Conservation (phyloP, 2,329 filamentous ascomycete genomes). For the Alternaria hordeiaustralica region DNA sequence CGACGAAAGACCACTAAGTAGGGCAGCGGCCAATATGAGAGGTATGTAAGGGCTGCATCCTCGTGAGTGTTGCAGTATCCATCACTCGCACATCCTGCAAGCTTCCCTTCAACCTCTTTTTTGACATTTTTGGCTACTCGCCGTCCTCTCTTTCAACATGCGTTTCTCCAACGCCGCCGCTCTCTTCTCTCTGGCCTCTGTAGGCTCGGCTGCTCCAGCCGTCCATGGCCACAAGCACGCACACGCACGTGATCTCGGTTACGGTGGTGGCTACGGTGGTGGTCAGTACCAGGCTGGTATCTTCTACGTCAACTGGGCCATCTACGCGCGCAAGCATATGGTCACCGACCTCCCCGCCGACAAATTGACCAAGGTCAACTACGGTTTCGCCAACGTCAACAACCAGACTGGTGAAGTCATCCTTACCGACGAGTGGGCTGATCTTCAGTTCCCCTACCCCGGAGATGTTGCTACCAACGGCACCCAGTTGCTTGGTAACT, state of each 20-base stretch:
- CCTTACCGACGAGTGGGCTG: conserved; percentile 31
- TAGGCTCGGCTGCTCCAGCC: conserved; percentile 23
- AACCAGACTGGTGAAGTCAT: conserved; percentile 75
- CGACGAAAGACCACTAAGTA: conserved; percentile 8
- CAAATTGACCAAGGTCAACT: conserved; percentile 86
- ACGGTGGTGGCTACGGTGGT: conserved; percentile 37
- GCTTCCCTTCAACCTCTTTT: background rate
- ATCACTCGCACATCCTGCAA: background rate
- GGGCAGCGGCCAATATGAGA: background rate
- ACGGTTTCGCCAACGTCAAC: conserved; percentile 86
- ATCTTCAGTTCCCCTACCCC: conserved; percentile 68
- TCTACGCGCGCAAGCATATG: conserved; percentile 82
- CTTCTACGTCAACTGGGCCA: conserved; percentile 78
- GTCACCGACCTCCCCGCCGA: conserved; percentile 82
- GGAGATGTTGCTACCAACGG: conserved; percentile 70
- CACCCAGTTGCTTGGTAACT: conserved; percentile 74
- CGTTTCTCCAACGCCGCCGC: conserved; percentile 25
- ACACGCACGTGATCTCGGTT: background rate
- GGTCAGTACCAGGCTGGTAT: conserved; percentile 66
- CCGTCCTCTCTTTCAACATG: conserved; percentile 35
- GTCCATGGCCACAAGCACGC: conserved; percentile 3
- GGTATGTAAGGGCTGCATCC: background rate
- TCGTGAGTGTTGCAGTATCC: background rate
- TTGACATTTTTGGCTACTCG: conserved; percentile 17
- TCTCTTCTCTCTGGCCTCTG: conserved; percentile 25